phyloP scores from a whole-genome alignment of 208 protist genomes.

The Leishmania aethiopica region DNA sequence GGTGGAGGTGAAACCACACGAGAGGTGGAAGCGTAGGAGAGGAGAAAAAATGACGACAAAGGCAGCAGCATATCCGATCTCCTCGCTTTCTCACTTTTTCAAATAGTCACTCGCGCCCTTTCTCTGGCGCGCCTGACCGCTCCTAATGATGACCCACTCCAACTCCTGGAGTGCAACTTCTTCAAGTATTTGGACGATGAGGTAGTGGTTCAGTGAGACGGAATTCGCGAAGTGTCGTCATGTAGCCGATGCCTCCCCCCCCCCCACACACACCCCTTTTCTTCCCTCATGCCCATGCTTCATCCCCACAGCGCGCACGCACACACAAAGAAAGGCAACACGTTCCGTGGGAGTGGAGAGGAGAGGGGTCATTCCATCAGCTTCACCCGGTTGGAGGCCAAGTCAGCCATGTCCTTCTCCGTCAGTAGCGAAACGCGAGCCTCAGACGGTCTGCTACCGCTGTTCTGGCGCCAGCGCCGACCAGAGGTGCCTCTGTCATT shows the following conservation, averaged over 20 bases:
- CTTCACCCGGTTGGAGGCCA: conserved; percentile 36
- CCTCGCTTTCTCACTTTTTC: background rate
- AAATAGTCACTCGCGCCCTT: background rate
- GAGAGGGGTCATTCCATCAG: conserved; percentile 22
- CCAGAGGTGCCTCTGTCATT: background rate
- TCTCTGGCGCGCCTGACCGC: background rate
- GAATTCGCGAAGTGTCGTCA: background rate
- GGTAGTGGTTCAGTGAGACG: background rate
- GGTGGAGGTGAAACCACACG: background rate
- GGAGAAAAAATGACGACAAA: background rate
- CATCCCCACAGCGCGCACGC: background rate
- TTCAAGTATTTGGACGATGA: background rate
- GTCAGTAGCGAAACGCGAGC: conserved; percentile 27
- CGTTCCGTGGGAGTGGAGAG: background rate
- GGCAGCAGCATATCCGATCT: background rate
- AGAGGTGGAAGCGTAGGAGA: conserved; percentile 1
- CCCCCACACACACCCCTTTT: too few species aligned
- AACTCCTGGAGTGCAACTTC: background rate
- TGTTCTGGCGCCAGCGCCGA: background rate
- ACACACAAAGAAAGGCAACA: conserved; percentile 11
- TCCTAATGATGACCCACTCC: background rate
- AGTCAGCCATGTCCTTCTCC: conserved; percentile 38
- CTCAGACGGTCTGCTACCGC: background rate
- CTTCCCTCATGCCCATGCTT: background rate
- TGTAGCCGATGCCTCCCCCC: background rate